Base-by-base conservation (phyloP, 106 monocot species). In the Chionographis japonica region DNA sequence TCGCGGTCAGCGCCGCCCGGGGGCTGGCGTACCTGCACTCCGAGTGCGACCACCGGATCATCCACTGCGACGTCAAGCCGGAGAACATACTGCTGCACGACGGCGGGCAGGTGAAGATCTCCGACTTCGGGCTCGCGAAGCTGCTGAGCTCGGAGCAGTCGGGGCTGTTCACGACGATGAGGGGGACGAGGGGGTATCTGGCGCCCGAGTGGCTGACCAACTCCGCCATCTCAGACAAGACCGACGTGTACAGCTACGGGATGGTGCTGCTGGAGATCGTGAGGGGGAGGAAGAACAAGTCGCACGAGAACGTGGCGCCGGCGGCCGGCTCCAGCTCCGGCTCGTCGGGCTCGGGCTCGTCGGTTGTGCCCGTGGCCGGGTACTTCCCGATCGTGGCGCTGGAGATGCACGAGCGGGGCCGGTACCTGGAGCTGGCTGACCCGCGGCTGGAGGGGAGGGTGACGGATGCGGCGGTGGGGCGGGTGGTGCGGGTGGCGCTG, bases 121-220 rank as follows among this genome's bases (percentile, higher is more conserved):
- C 90, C 35, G 94, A 94, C 73, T 94, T 94, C 70, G 94, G 94
- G 12, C 73, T 94, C n/a, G 81, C 94, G 18, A 94, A 94, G 76
- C 81, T 94, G 55, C 59, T 94, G 39, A 56, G 72, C 8, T 84
- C 90, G 50, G 94, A 90, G 53, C 90, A 90, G 61, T 90, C 90
- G 10, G 70, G 71, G 1, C 64, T 82, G 15, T 84, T 94, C 76
- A 94, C 94, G 6, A 87, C 87, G 12, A 81, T 94, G 94, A 42
- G 94, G 10, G 94, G 94, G 12, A 94, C 94, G 14, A 70, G 94
- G 8, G 94, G 94, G 62, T 94, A 94, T 69, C 69, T 94, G 18
- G 94, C 94, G 37, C 94, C 94, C 4, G 94, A 94, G 62, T 94
- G 94, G 94, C 87, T 94, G 37, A 87, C 84, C 60, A 94, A 90